Evolutionary conservation across 352 stramenopile species (phyloP).

Genomic region (Phytophthora meadii): DNA sequence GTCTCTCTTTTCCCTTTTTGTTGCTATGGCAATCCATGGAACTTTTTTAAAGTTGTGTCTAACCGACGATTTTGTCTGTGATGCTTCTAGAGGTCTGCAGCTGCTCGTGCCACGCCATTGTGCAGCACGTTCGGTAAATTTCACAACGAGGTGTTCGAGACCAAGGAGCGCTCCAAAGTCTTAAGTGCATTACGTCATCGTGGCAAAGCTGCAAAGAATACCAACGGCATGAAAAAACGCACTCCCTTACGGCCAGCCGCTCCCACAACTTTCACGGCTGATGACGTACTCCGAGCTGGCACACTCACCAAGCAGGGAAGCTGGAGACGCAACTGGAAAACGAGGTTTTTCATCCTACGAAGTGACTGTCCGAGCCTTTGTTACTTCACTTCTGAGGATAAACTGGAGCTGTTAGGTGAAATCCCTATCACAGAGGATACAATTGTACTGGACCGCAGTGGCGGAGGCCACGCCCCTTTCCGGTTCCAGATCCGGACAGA

Average conservation of each 20-base stretch:
- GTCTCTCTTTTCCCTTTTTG: not conserved
- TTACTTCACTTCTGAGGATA: conserved; percentile 88
- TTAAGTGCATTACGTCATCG: conserved; percentile 79
- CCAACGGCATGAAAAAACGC: conserved; percentile 27
- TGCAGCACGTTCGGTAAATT: conserved; percentile 75
- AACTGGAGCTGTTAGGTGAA: conserved; percentile 77
- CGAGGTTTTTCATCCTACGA: conserved; percentile 82
- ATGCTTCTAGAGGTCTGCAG: conserved; percentile 12
- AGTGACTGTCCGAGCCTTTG: conserved; percentile 76
- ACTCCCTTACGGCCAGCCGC: conserved; percentile 10
- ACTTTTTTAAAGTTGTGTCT: not conserved
- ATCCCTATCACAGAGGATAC: conserved; percentile 78
- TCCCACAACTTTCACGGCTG: conserved; percentile 70
- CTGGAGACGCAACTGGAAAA: conserved; percentile 90
- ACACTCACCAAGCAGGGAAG: conserved; percentile 82
- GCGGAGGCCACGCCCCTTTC: conserved; percentile 59
- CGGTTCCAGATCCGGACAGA: conserved; percentile 76
- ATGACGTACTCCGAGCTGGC: conserved; percentile 67
- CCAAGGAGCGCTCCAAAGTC: conserved; percentile 77
- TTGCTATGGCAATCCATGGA: conserved; percentile 14
- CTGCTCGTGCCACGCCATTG: conserved; percentile 34
- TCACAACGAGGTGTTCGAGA: conserved; percentile 80
- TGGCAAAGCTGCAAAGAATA: conserved; percentile 43
- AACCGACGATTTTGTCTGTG: conserved; percentile 11
- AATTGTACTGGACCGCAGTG: conserved; percentile 75